Conservation (phyloP, 768 basidiomycete genomes). For the Pleurotus cornucopiae region DNA sequence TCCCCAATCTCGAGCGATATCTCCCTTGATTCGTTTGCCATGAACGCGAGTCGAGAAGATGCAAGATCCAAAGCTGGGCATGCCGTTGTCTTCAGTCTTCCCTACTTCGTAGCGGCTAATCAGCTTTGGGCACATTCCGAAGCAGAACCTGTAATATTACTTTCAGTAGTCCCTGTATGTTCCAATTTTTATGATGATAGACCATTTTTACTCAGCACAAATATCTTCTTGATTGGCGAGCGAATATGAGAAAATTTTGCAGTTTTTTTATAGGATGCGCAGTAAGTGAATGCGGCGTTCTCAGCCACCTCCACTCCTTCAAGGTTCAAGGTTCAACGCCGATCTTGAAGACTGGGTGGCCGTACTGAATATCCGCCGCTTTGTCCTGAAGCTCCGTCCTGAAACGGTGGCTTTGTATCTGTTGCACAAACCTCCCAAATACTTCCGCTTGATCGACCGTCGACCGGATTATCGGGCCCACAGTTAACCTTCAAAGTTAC, state of each 20-base stretch:
- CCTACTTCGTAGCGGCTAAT: conserved; percentile 62
- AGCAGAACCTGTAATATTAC: background rate
- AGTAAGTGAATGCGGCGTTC: no score
- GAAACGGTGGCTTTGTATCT: conserved; percentile 6
- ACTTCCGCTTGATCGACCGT: background rate
- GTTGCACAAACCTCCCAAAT: conserved; percentile 15
- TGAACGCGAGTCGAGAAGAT: conserved; percentile 43
- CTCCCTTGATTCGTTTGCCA: conserved; percentile 11
- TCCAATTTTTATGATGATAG: background rate
- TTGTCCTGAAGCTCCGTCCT: no score
- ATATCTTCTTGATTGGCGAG: no score
- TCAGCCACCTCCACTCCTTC: no score
- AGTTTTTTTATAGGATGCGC: no score
- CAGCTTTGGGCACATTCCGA: conserved; percentile 55
- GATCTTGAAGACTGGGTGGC: background rate
- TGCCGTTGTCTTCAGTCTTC: conserved; percentile 40
- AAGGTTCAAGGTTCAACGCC: background rate
- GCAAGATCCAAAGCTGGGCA: conserved; percentile 57
- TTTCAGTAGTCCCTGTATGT: background rate
- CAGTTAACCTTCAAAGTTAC: background rate
- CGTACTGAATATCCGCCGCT: background rate
- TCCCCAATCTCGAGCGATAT: conserved; percentile 15
- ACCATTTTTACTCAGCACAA: background rate
- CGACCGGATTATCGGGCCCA: background rate
- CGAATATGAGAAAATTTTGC: no score